Conservation (phyloP, 2,329 filamentous ascomycete genomes). For the Aspergillus caelatus region DNA sequence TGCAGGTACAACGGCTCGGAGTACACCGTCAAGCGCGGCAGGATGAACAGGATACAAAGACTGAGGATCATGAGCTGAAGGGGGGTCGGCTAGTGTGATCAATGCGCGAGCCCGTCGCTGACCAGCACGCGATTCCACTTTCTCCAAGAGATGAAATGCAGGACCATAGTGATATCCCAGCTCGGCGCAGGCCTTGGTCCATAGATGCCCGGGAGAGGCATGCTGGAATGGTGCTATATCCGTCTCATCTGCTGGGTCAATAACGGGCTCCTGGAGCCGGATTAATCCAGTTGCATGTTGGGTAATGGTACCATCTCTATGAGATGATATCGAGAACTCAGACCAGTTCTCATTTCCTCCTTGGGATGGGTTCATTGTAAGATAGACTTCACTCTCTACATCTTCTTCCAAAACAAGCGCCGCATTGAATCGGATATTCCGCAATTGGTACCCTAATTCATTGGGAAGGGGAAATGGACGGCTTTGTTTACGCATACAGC, state of each 20-base stretch:
- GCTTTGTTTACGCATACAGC: neutral
- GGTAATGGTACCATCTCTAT: neutral
- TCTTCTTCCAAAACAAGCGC: slow-evolving; percentile 12
- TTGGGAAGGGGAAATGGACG: neutral
- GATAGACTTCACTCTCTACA: neutral
- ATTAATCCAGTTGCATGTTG: slow-evolving; percentile 9
- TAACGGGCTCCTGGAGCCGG: slow-evolving; percentile 3
- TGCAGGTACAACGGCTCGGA: slow-evolving; percentile 8
- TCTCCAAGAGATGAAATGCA: slow-evolving; percentile 9
- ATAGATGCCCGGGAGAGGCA: slow-evolving; percentile 6
- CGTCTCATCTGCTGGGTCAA: neutral
- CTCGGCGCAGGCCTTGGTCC: slow-evolving; percentile 15
- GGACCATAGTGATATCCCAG: slow-evolving; percentile 11
- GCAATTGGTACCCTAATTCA: slow-evolving; percentile 3
- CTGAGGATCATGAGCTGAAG: slow-evolving; percentile 1
- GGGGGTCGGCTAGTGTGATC: slow-evolving; percentile 8
- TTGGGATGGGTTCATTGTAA: slow-evolving; percentile 7
- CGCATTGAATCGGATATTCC: slow-evolving; percentile 8
- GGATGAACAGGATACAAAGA: slow-evolving; percentile 12
- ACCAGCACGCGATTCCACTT: slow-evolving; percentile 13
- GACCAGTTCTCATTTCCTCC: slow-evolving; percentile 10
- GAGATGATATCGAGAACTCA: slow-evolving; percentile 9
- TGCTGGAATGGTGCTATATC: slow-evolving; percentile 12
- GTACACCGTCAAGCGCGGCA: slow-evolving; percentile 9
- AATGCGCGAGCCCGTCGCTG: slow-evolving; percentile 2